Base-by-base conservation (phyloP, 2,329 filamentous ascomycete species). In the Coniochaeta sp. region DNA sequence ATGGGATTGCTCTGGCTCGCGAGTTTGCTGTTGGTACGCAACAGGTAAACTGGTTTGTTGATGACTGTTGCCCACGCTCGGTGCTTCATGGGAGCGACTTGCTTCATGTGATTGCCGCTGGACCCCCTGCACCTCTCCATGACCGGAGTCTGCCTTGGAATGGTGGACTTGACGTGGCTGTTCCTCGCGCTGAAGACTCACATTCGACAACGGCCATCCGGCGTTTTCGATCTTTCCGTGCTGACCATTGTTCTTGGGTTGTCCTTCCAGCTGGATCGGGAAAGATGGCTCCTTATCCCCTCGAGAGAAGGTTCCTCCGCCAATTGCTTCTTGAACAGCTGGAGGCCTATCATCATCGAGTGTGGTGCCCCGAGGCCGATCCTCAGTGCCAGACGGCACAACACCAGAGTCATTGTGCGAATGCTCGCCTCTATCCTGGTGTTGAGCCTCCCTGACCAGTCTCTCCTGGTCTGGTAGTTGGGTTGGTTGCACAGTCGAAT, bases 371-470 rank as follows among this genome's bases (percentile, higher is more conserved):
- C 7, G 9, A 10, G 47, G 38, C 6, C 58, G 60, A 26, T 55
- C 56, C 3, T 60, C 58, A 1, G 55, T 26, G 9, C 62, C 59
- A 28, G 59, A 56, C 14, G 60, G 40, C 24, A 59, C 63, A 10
- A 64, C 62, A 2, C 63, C 65, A 1, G 65, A 63, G 19, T 65
- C 65, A 36, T 50, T 57, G 19, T 63, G 59, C 16, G 55, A 34
- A 38, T 68, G 65, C 44, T 62, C 64, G n/a, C 58, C 60, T 22
- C 2, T 50, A 26, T 66, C 63, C 5, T 19, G 38, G n/a, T 61
- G 40, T 55, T 64, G 34, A 7, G 34, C 34, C 34, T 36, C 34
- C 30, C 30, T 40, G 12, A 14, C 16, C 4, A 40, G 36, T n/a
- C 16, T 14, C 6, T 40, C 36, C 5, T 40, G 36, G 36, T 14